Evolutionary conservation across 2,329 filamentous ascomycete genomes (phyloP), one percentile per base, ranked within the genome.

Genomic region (Kalmusia sp.): DNA sequence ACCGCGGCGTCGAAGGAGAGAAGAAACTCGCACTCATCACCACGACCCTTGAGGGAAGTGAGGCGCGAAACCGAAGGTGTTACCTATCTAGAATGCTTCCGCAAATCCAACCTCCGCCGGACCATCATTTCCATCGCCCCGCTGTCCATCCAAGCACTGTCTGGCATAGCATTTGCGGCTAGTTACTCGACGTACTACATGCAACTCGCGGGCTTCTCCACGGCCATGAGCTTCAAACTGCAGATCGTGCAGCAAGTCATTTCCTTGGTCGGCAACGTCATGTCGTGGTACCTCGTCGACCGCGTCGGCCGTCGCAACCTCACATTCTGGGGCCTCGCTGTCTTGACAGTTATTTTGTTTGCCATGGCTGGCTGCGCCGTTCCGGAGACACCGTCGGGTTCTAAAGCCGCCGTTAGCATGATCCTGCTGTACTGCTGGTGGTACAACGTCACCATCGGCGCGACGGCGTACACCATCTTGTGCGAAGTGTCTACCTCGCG

Each of bases 381-480:
- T 4, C 51, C 52, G 11, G 57, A 49, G 1, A 50, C 51, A 0
- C 65, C 75, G 2, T 80, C 92, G 3, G 90, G 89, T 0, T 80
- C 92, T 3, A 60, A 64, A 24, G 68, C 59, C 24, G 59, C 58
- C 11, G 72, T 75, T 52, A 76, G 76, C 55, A 60, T 67, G 55
- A 58, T 63, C 21, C 33, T 68, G 1, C 9, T 66, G 9, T 66
- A 59, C 25, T 61, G 91, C 0, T 77, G 93, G 41, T 85, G 87
- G 69, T 96, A 96, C 75, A 90, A 96, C 70, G 80, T 92, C 34
- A 89, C 90, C 0, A 91, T 96, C 38, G 92, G 92, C 25, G 93
- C 92, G 0, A 90, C 96, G 4, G 91, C 89, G 71, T 96, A 93
- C 77, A 93, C 91, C 0, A 83, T 96, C 8, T 90, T 96, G 2